Evolutionary conservation across 2,329 filamentous ascomycete genomes (phyloP), one percentile per base, ranked within the genome.

Genomic region (Leptographium procerum): DNA sequence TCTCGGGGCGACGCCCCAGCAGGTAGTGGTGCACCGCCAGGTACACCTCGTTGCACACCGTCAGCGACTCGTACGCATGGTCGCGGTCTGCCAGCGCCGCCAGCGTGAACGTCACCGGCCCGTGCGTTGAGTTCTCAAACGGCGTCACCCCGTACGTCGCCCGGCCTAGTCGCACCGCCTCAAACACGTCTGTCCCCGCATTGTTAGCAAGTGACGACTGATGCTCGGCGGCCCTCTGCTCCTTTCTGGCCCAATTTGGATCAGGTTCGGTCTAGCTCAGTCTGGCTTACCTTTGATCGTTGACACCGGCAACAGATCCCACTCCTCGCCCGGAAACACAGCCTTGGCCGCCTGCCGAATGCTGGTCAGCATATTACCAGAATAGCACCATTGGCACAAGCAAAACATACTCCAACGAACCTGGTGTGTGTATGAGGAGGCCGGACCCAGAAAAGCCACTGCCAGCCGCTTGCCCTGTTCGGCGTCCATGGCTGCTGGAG

Each of bases 71-170:
- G 68, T 88, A 89, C 50, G 73, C 72, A 48, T 71, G 72, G 45
- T 82, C 74, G 29, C 87, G 78, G 72, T 96, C 90, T 64, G 89
- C 89, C 61, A 99, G 83, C 63, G 92, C 83, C 72, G 96, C 91
- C 28, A 97, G 81, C 0, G 91, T 96, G 70, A 90, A 88, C 58
- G 94, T 84, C 55, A 99, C 94, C 57, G 87, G 86, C 67, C 94
- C 94, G 71, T 97, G 96, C 69, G 89, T 92, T 47, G 89, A 95
- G 76, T 99, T 99, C 70, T 97, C 92, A 72, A 96, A 91, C 8
- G 94, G 94, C 1, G 96, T 88, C 34, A 97, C 88, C 64, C 91
- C 94, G 59, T 85, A 85, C 56, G 80, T 72, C 0, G 82, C 83
- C 51, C 75, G 69, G 59, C 82, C 79, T 43, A 78, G 76, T 67